Evolutionary conservation across 768 basidiomycete species (phyloP).

Genomic region (Tylopilus sp.): DNA sequence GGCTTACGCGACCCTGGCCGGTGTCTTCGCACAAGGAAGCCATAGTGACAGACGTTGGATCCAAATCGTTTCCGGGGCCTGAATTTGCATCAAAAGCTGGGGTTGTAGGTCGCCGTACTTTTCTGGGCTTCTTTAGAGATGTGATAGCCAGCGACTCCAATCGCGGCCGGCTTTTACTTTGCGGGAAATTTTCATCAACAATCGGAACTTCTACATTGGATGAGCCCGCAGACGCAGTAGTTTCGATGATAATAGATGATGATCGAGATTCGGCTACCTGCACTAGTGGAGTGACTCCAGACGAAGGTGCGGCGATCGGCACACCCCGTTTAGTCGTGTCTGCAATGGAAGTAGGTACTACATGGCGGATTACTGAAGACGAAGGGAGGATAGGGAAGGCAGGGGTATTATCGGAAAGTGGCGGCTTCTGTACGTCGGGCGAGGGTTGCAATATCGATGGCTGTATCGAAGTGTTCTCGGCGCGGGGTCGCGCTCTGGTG

Average conservation of each 20-base stretch:
- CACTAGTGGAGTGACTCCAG: constrained; percentile 7
- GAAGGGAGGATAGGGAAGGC: background rate
- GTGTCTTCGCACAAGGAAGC: constrained; percentile 73
- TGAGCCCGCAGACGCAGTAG: background rate
- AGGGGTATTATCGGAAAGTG: background rate
- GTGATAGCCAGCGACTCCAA: constrained; percentile 15
- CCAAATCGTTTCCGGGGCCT: constrained; percentile 71
- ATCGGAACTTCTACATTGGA: constrained; percentile 19
- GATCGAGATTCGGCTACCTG: constrained; percentile 1
- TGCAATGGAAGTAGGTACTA: background rate
- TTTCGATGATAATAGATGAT: background rate
- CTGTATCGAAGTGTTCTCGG: constrained; percentile 20
- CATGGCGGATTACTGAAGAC: background rate
- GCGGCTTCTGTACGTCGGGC: background rate
- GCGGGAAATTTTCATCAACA: constrained; percentile 7
- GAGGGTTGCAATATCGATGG: constrained; percentile 10
- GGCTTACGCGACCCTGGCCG: constrained; percentile 76
- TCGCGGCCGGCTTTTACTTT: constrained; percentile 19
- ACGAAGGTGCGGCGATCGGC: constrained; percentile 20
- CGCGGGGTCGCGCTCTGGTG: constrained; percentile 50
- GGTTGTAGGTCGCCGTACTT: constrained; percentile 43
- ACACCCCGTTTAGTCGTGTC: constrained; percentile 7
- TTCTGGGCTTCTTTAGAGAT: constrained; percentile 34
- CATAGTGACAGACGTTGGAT: constrained; percentile 85
- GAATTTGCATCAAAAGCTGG: constrained; percentile 57